Percentiles rank a stretch among this genome's conserved stretches.
Evolutionary conservation across 345 rosid species (phyloP).

Genomic region (Populus nigra): DNA sequence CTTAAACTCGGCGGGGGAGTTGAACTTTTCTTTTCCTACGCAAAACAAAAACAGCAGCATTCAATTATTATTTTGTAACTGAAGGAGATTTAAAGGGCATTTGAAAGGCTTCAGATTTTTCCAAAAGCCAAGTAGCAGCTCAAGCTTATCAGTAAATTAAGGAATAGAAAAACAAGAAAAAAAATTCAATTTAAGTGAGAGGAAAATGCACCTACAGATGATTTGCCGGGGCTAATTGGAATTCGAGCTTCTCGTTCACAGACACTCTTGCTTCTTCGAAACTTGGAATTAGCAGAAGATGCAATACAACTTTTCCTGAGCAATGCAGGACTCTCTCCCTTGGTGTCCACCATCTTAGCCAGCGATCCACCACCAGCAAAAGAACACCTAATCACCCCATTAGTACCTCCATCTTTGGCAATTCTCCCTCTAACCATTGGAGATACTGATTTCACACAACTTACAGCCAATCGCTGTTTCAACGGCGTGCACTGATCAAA

Average conservation of each 20-base stretch:
- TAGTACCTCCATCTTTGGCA: slow-evolving; percentile 35
- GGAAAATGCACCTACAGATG: slow-evolving; percentile 88
- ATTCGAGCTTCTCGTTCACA: slow-evolving; percentile 57
- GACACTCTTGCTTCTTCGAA: slow-evolving; percentile 79
- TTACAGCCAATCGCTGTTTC: slow-evolving; percentile 36
- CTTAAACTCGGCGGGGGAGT: slow-evolving; percentile 52
- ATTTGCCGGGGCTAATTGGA: slow-evolving; percentile 58
- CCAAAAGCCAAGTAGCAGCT: not conserved
- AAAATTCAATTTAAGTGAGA: not conserved
- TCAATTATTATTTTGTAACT: not conserved
- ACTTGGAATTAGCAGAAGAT: slow-evolving; percentile 52
- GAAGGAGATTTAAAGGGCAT: not conserved
- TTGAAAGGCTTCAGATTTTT: not conserved
- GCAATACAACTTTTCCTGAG: slow-evolving; percentile 77
- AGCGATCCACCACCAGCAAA: slow-evolving; percentile 69
- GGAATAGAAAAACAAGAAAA: not conserved
- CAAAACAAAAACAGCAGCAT: not conserved
- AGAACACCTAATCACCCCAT: slow-evolving; percentile 54
- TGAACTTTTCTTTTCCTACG: slow-evolving; percentile 52
- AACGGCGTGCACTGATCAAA: slow-evolving; percentile 85
- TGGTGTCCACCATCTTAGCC: slow-evolving; percentile 52
- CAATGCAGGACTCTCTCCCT: slow-evolving; percentile 58
- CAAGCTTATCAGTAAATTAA: not conserved
- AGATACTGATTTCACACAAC: slow-evolving; percentile 43
- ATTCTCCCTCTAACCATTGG: slow-evolving; percentile 56